Evolutionary conservation across 2,329 filamentous ascomycete species (phyloP).

Genomic region (Elsinoe arachidis): DNA sequence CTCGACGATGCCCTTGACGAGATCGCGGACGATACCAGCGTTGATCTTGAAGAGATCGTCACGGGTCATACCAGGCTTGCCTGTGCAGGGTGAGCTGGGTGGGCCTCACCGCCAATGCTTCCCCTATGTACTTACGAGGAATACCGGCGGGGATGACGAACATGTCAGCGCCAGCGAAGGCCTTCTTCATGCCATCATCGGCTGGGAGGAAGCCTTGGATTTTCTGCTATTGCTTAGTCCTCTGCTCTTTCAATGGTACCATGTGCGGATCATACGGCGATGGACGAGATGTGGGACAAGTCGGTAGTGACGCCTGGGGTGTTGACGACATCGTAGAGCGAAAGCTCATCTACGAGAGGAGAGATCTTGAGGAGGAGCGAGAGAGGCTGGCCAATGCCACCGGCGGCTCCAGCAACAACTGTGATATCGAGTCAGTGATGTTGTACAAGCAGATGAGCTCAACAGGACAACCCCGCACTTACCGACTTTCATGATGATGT

Average conservation of each 20-base stretch:
- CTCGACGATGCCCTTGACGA: constrained; percentile 81
- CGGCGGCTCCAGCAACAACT: constrained; percentile 88
- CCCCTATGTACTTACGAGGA: constrained; percentile 57
- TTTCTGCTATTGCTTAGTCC: constrained; percentile 49
- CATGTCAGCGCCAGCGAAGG: constrained; percentile 87
- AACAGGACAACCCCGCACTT: constrained; percentile 9
- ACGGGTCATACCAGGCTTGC: constrained; percentile 98
- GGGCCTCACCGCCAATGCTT: background rate
- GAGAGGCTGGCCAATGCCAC: constrained; percentile 96
- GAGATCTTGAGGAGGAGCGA: constrained; percentile 92
- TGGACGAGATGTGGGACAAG: constrained; percentile 92
- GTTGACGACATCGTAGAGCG: constrained; percentile 99
- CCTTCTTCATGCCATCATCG: constrained; percentile 73
- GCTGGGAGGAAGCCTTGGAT: constrained; percentile 80
- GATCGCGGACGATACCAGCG: constrained; percentile 89
- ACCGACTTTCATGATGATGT: constrained; percentile 22
- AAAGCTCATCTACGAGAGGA: constrained; percentile 80
- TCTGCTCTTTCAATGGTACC: background rate
- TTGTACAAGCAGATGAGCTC: constrained; percentile 3
- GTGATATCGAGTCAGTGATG: constrained; percentile 11
- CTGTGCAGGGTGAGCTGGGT: constrained; percentile 38
- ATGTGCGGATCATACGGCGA: constrained; percentile 52
- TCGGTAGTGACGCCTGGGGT: constrained; percentile 92
- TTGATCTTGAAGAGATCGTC: constrained; percentile 99
- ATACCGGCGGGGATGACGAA: constrained; percentile 97